phyloP scores from a whole-genome alignment of 1,284 basidiomycete species.

The Malassezia restricta region DNA sequence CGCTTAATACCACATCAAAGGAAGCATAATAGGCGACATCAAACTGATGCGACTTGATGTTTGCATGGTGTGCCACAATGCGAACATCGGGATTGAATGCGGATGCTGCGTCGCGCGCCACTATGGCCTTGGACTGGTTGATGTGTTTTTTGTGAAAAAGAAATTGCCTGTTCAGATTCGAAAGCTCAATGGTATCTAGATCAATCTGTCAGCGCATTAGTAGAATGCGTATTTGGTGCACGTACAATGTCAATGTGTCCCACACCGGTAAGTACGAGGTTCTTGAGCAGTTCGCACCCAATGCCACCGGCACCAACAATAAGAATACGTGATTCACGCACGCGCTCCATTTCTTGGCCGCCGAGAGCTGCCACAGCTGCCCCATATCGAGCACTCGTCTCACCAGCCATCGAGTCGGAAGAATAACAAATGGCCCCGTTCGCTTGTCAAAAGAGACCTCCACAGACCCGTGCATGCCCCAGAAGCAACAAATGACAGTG shows the following conservation, averaged over 20 bases:
- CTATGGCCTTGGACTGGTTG: constrained; percentile 85
- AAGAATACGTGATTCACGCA: constrained; percentile 50
- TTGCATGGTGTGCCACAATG: constrained; percentile 80
- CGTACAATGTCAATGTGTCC: constrained; percentile 64
- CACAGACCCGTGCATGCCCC: too few relatives aligned
- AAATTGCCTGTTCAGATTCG: constrained; percentile 95
- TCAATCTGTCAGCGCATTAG: constrained; percentile 53
- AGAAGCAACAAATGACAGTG: too few relatives aligned
- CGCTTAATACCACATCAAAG: constrained; percentile 89
- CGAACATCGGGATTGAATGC: constrained; percentile 83
- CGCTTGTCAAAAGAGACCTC: too few relatives aligned
- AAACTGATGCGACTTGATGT: constrained; percentile 87
- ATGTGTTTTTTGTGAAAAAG: constrained; percentile 95
- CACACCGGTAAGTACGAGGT: constrained; percentile 83
- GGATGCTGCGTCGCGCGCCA: constrained; percentile 75
- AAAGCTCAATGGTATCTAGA: constrained; percentile 95
- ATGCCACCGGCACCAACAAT: constrained; percentile 95
- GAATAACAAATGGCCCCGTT: too few relatives aligned
- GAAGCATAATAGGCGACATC: constrained; percentile 75
- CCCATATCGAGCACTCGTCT: constrained; percentile 1
- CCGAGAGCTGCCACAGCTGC: constrained; percentile 8
- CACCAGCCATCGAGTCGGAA: too few relatives aligned
- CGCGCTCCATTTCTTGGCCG: not conserved
- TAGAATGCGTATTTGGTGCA: not conserved
- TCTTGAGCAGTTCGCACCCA: constrained; percentile 94